phyloP scores from a whole-genome alignment of 257 asterid genomes.

The Knoxia roxburghii region DNA sequence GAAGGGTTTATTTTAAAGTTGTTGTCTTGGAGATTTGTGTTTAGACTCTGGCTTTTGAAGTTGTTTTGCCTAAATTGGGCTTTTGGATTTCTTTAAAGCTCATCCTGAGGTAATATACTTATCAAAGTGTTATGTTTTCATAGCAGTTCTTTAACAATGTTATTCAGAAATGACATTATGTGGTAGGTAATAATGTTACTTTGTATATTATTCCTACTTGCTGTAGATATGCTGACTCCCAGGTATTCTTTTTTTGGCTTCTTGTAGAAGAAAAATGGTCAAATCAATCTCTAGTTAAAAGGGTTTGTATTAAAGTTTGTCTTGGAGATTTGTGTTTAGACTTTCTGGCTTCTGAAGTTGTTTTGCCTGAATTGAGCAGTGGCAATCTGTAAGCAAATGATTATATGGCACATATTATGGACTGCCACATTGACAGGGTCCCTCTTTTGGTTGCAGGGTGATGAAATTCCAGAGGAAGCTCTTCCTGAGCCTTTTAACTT shows the following conservation, averaged over 20 bases:
- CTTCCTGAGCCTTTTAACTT: constrained; percentile 57
- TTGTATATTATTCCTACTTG: neutral
- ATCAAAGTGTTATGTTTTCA: neutral
- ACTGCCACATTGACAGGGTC: neutral
- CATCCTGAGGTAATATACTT: constrained; percentile 61
- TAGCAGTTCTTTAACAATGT: neutral
- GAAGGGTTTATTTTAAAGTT: too few relatives aligned
- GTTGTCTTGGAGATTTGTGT: too few relatives aligned
- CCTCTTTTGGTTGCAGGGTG: constrained; percentile 41
- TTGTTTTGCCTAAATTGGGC: too few relatives aligned
- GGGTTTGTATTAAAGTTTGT: neutral
- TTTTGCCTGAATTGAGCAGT: neutral
- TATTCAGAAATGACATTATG: neutral
- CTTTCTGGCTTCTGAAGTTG: too few relatives aligned
- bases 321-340: too few relatives aligned
- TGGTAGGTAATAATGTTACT: neutral
- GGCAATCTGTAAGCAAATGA: neutral
- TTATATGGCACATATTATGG: neutral
- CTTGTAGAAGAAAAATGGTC: neutral
- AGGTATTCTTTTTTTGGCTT: neutral
- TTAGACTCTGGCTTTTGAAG: too few relatives aligned
- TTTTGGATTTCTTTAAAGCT: constrained; percentile 50
- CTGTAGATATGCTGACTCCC: neutral
- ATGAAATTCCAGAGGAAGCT: constrained; percentile 71
- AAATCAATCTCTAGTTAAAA: neutral